Evolutionary conservation across 176 grass and related monocot genomes (phyloP), one percentile per base, ranked within the genome.

Genomic region (Tillandsia fasciculata): DNA sequence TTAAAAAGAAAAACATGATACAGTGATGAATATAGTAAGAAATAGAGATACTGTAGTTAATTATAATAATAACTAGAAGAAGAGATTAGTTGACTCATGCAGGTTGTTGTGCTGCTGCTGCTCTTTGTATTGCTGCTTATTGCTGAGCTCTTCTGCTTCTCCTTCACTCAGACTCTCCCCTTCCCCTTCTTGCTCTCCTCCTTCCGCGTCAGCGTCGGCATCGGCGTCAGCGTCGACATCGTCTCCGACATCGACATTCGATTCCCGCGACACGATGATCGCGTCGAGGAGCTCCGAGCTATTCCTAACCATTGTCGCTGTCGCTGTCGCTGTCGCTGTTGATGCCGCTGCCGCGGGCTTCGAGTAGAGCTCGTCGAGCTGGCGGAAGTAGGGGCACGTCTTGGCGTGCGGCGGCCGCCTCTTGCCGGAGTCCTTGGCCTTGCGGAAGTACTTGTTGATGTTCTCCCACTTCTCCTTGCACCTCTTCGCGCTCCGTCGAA

Each of bases 381-480:
- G 80, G 49, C 91, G 64, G 78, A 96, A 96, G 74, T 96, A 96
- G 2, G 92, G 92, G 76, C 92, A 96, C 0, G 88, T 96, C 83
- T 96, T 96, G 65, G 86, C 82, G 65, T 91, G 86, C 17, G 75
- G 78, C 9, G 86, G 81, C 20, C 92, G 22, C 74, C 83, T 91
- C 86, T 89, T 96, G 54, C 83, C 86, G 51, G 83, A 89, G 70
- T 96, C 92, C 64, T 91, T 96, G 1, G 88, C 83, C 83, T 91
- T 96, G 54, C 88, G 76, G 81, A 91, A 96, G 71, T 96, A 96
- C 73, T 96, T 96, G 88, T 96, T 96, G 76, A 96, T 96, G 76
- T 96, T 96, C 86, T 96, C 92, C 92, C 92, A 96, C 78, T 96
- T 96, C 85, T 96, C 92, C 81, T 96, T 96, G 88, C 92, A 96